Evolutionary conservation across 169 alveolate species (phyloP).

Genomic region (Besnoitia besnoiti): DNA sequence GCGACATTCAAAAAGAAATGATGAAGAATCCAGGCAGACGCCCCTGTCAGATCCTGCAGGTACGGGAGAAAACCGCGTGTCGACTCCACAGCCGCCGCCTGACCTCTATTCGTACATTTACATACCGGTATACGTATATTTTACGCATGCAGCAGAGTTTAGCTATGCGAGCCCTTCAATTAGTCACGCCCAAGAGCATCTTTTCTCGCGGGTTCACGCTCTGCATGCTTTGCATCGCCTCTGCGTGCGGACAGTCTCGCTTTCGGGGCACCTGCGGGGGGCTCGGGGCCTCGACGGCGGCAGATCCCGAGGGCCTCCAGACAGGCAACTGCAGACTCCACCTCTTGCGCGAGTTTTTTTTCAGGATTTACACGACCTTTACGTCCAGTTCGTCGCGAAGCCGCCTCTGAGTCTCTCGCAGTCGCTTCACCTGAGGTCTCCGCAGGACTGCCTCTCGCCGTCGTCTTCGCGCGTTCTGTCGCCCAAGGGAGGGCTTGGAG

Average conservation of each 20-base stretch:
- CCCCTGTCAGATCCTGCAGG: conserved; percentile 26
- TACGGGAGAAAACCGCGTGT: neutral
- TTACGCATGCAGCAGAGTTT: no score
- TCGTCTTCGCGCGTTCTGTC: neutral
- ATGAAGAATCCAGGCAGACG: neutral
- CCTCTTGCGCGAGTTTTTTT: neutral
- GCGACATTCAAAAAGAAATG: neutral
- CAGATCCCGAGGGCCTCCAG: no score
- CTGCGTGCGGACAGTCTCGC: neutral
- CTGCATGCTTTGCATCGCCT: no score
- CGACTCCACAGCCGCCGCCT: neutral
- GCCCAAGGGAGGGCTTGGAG: neutral
- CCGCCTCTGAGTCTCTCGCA: neutral
- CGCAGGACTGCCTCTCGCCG: conserved; percentile 4
- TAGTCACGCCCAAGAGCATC: no score
- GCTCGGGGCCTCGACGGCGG: neutral
- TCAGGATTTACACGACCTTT: conserved; percentile 20
- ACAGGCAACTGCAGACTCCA: neutral
- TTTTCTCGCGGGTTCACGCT: no score
- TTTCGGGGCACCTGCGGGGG: neutral
- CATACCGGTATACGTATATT: neutral
- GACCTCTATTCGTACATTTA: neutral
- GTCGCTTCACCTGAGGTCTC: neutral
- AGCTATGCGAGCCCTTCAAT: no score
- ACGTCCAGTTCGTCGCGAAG: conserved; percentile 32